Percentiles rank a stretch among this genome's conserved stretches.
phyloP scores from a whole-genome alignment of 2,329 filamentous ascomycete genomes.

The Talaromyces sp. region DNA sequence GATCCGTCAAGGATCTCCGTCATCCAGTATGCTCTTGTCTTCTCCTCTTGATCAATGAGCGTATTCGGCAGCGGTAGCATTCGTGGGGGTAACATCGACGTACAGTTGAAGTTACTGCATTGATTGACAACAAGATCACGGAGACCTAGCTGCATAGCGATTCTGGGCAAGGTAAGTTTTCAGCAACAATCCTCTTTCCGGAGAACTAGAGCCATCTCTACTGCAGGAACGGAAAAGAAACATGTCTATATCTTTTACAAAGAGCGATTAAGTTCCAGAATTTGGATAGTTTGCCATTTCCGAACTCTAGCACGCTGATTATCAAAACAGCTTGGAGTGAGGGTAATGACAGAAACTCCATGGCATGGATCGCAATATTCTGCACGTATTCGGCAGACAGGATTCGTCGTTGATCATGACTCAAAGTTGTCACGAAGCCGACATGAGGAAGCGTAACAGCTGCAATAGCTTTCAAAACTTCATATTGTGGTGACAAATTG shows the following conservation, averaged over 20 bases:
- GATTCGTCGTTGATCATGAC: not conserved
- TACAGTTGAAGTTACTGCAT: conserved; percentile 28
- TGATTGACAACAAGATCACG: conserved; percentile 30
- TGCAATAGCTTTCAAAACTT: not conserved
- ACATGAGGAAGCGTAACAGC: not conserved
- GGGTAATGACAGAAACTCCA: conserved; percentile 27
- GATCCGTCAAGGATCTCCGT: conserved; percentile 36
- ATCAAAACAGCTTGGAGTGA: conserved; percentile 34
- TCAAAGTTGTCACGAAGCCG: not conserved
- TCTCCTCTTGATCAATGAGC: conserved; percentile 34
- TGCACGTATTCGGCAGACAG: conserved; percentile 26
- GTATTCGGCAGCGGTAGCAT: conserved; percentile 27
- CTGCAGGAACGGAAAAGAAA: not conserved
- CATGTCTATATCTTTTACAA: conserved; percentile 26
- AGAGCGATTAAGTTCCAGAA: conserved; percentile 35
- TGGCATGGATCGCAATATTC: conserved; percentile 28
- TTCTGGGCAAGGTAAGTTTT: conserved; percentile 20
- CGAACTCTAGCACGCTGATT: conserved; percentile 29
- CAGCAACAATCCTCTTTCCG: not conserved
- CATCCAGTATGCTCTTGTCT: conserved; percentile 39
- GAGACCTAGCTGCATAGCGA: conserved; percentile 29
- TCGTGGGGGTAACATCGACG: conserved; percentile 27
- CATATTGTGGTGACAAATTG: not conserved
- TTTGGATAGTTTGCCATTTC: conserved; percentile 29
- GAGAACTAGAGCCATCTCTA: not conserved